phyloP scores from a whole-genome alignment of 2,329 filamentous ascomycete genomes.

The Stemphylium lycopersici region DNA sequence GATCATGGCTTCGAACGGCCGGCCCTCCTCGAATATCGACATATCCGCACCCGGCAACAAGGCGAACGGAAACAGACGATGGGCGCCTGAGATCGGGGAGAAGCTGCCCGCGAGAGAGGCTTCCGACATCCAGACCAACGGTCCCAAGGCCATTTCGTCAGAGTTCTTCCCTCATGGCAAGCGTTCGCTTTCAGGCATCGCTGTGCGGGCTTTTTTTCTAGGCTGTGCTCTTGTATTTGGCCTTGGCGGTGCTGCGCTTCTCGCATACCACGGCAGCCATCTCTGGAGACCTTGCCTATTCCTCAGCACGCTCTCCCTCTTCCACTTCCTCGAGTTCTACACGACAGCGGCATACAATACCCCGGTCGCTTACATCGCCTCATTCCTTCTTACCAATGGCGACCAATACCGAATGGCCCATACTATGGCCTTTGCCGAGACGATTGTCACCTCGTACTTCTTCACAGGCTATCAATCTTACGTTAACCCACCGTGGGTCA shows the following conservation, averaged over 20 bases:
- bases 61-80: conserved; percentile 27
- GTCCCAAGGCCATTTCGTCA: conserved; percentile 23
- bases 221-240: conserved; percentile 48
- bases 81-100: conserved; percentile 37
- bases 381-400: conserved; percentile 89
- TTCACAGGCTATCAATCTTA: conserved; percentile 57
- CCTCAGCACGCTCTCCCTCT: conserved; percentile 70
- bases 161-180: conserved; percentile 51
- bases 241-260: conserved; percentile 36
- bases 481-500: conserved; percentile 50
- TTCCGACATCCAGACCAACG: conserved; percentile 23
- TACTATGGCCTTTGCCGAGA: conserved; percentile 74
- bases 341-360: conserved; percentile 87
- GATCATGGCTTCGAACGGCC: conserved; percentile 36
- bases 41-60: conserved; percentile 42
- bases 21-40: conserved; percentile 28
- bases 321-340: conserved; percentile 97
- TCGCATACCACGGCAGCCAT: conserved; percentile 43
- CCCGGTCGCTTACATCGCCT: conserved; percentile 69
- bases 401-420: conserved; percentile 85
- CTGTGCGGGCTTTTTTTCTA: conserved; percentile 53
- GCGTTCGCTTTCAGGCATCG: conserved; percentile 56
- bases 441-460: conserved; percentile 64
- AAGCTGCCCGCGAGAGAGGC: conserved; percentile 34
- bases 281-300: conserved; percentile 70